A percentile compares a stretch with the other conserved stretches of the same genome.
Evolutionary conservation across 164 flowering plant genomes (phyloP).

Genomic region (Taxillus chinensis): DNA sequence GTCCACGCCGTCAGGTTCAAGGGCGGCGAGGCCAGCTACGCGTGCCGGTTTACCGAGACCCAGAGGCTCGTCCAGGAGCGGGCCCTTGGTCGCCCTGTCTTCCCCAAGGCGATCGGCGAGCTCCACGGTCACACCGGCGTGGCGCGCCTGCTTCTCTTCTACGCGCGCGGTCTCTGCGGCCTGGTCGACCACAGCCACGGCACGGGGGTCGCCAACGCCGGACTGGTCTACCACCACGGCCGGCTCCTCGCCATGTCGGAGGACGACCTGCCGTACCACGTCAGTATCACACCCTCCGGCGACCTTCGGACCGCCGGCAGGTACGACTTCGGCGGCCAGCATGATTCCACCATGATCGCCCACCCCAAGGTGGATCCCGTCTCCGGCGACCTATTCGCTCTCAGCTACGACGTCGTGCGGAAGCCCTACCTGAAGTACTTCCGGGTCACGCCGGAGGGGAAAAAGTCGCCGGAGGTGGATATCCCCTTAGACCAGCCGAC

Average conservation of each 20-base stretch:
- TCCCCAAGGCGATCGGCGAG: slow-evolving; percentile 1
- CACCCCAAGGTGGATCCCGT: neutral
- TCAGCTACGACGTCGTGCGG: neutral
- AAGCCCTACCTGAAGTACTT: neutral
- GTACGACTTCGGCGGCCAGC: neutral
- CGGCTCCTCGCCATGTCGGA: slow-evolving; percentile 1
- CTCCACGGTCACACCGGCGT: neutral
- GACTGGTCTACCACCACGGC: neutral
- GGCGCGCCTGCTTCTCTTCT: neutral
- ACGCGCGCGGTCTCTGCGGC: neutral
- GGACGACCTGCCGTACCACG: slow-evolving; percentile 1
- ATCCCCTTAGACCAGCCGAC: neutral
- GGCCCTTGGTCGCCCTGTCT: neutral
- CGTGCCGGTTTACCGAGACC: neutral
- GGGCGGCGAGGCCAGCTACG: neutral
- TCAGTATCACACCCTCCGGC: neutral
- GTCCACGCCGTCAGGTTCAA: neutral
- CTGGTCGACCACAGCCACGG: neutral
- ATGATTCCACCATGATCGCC: neutral
- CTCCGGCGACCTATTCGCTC: neutral
- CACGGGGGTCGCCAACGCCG: neutral
- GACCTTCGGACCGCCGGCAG: neutral
- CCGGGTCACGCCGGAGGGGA: neutral
- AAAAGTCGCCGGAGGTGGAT: neutral
- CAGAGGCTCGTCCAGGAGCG: neutral